phyloP scores from a whole-genome alignment of 768 basidiomycete genomes.

The Kwoniella sp. region DNA sequence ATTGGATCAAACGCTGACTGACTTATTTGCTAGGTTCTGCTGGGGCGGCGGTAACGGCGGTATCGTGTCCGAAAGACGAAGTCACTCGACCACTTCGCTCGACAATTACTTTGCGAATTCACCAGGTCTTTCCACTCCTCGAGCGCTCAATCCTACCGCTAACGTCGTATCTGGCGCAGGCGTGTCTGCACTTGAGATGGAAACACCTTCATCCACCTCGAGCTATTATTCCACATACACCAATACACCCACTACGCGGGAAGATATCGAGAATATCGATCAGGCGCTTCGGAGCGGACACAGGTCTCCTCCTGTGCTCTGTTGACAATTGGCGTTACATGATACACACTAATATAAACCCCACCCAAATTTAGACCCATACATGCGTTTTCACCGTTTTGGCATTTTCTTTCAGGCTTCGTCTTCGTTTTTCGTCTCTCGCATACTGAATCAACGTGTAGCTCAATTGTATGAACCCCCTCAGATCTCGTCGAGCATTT shows the following conservation, averaged over 20 bases:
- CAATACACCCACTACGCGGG: constrained; percentile 17
- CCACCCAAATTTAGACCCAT: not conserved
- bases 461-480: constrained; percentile 3
- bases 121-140: constrained; percentile 14
- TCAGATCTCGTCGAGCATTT: no score
- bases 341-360: not conserved
- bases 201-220: constrained; percentile 24
- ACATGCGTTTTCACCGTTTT: not conserved
- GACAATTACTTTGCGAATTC: constrained; percentile 32
- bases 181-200: not conserved
- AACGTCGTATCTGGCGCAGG: not conserved
- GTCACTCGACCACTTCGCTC: constrained; percentile 39
- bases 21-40: constrained; percentile 53
- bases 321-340: not conserved
- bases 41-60: constrained; percentile 49
- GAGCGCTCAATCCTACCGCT: constrained; percentile 8
- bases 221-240: constrained; percentile 24
- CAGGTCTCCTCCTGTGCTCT: constrained; percentile 14
- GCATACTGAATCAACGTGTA: not conserved
- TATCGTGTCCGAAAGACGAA: constrained; percentile 21
- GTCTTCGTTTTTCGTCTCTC: not conserved
- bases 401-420: not conserved
- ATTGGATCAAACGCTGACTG: no score
- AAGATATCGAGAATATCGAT: constrained; percentile 27
- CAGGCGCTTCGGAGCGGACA: constrained; percentile 7